Percentiles rank a stretch among this genome's conserved stretches.
Conservation (phyloP, 495 filamentous ascomycete species). For the Tuber umbilicatum region DNA sequence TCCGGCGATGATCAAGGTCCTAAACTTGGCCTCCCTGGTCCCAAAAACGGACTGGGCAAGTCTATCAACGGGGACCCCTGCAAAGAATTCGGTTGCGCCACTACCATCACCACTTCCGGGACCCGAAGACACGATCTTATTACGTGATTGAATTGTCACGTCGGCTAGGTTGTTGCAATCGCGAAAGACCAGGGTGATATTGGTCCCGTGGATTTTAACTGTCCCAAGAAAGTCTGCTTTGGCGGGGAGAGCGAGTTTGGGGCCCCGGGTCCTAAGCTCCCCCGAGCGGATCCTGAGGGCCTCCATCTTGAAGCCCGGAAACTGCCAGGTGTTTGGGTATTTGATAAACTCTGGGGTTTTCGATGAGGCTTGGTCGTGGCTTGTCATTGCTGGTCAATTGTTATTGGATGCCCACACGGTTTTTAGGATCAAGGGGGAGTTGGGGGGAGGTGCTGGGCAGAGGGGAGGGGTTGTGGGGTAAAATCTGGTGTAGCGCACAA, state of each 20-base stretch:
- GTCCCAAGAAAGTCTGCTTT: conserved; percentile 19
- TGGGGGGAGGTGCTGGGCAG: not conserved
- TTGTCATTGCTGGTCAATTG: not conserved
- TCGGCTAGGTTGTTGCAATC: not conserved
- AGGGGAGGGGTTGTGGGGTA: not conserved
- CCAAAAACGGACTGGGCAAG: conserved; percentile 7
- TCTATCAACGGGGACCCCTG: not conserved
- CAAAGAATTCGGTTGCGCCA: conserved; percentile 15
- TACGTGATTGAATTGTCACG: conserved; percentile 20
- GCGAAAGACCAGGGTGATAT: conserved; percentile 20
- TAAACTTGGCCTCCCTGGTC: conserved; percentile 3
- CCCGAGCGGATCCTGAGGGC: not conserved
- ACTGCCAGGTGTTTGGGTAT: not conserved
- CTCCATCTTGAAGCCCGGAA: not conserved
- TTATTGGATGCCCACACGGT: not conserved
- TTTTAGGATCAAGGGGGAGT: not conserved
- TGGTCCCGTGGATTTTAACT: conserved; percentile 26
- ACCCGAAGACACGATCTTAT: conserved; percentile 3
- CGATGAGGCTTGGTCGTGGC: not conserved
- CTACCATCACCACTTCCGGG: conserved; percentile 7
- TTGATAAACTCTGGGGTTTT: not conserved
- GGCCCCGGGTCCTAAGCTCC: not conserved
- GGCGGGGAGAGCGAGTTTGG: not conserved
- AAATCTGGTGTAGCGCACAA: not conserved
- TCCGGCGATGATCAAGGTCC: conserved; percentile 20